Evolutionary conservation across 768 basidiomycete genomes (phyloP).

Genomic region (Kockovaella imperatae): DNA sequence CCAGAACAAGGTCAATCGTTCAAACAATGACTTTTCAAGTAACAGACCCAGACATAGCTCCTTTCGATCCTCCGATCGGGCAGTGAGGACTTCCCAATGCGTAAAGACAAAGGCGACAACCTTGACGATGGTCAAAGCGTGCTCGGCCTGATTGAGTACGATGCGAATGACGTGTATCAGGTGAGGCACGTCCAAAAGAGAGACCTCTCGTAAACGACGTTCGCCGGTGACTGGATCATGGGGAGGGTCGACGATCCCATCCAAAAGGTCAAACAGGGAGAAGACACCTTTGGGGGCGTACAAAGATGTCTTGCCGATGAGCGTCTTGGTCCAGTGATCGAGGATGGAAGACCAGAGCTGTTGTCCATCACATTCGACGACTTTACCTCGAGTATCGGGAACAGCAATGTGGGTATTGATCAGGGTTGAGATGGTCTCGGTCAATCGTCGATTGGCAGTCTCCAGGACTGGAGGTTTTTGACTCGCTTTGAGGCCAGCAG

Average conservation of each 20-base stretch:
- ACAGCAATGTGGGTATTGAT: conserved; percentile 36
- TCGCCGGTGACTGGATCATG: conserved; percentile 19
- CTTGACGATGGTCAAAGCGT: conserved; percentile 47
- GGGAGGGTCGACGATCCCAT: conserved; percentile 45
- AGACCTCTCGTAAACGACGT: conserved; percentile 2
- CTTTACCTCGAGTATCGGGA: conserved; percentile 11
- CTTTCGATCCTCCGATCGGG: conserved; percentile 40
- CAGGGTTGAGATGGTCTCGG: conserved; percentile 46
- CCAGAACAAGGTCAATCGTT: conserved; percentile 47
- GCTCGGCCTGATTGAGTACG: conserved; percentile 46
- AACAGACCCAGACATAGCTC: conserved; percentile 45
- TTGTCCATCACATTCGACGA: conserved; percentile 38
- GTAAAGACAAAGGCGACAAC: conserved; percentile 47
- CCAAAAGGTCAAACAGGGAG: conserved; percentile 47
- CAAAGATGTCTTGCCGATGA: conserved; percentile 46
- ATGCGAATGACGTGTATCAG: conserved; percentile 44
- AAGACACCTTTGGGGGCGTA: conserved; percentile 48
- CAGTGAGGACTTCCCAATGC: conserved; percentile 46
- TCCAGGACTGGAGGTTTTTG: conserved; percentile 49
- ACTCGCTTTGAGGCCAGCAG: conserved; percentile 46
- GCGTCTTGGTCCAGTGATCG: conserved; percentile 44
- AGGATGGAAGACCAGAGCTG: conserved; percentile 45
- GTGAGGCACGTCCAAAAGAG: conserved; percentile 45
- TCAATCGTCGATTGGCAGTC: conserved; percentile 47
- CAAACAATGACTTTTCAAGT: conserved; percentile 45